Percentiles rank a stretch among this genome's conserved stretches.
These are phyloP conservation scores for Tilletia caries DNA, from an alignment of 1,284 basidiomycete genomes.

Conservation along the genomic window DNA sequence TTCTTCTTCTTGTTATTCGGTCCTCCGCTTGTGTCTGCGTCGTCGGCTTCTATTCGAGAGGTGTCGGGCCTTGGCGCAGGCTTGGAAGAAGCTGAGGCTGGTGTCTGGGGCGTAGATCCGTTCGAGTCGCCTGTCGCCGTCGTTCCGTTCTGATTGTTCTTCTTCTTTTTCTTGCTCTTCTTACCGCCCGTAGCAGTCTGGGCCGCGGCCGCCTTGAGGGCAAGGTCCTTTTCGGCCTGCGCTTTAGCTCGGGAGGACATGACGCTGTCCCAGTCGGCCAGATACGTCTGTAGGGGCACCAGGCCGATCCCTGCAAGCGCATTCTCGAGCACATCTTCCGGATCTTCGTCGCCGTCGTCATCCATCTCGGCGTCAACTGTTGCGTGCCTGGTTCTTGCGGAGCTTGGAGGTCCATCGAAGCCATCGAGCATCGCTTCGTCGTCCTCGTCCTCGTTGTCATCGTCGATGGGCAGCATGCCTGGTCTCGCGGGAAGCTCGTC, in stretches of 20 bases:
- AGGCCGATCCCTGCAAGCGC: background rate
- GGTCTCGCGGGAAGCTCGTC: background rate
- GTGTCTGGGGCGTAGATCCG: too few relatives aligned
- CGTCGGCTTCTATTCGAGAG: background rate
- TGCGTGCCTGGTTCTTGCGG: background rate
- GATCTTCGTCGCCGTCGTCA: slow-evolving; percentile 7
- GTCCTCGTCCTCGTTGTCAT: background rate
- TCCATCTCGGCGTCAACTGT: background rate
- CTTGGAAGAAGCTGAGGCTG: too few relatives aligned
- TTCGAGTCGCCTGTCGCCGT: background rate
- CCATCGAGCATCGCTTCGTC: background rate
- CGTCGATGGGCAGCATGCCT: slow-evolving; percentile 2
- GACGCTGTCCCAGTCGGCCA: background rate
- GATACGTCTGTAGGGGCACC: background rate
- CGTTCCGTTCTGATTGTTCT: background rate
- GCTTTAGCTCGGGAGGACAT: background rate
- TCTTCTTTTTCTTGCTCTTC: background rate
- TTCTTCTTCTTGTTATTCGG: background rate
- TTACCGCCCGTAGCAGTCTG: background rate
- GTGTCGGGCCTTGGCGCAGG: background rate
- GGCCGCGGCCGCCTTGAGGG: background rate
- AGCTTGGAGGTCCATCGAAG: background rate
- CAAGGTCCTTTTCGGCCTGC: background rate
- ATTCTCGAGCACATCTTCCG: background rate
- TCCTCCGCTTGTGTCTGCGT: background rate